Evolutionary conservation across 2,329 filamentous ascomycete genomes (phyloP).

Genomic region (Akanthomyces muscarius): DNA sequence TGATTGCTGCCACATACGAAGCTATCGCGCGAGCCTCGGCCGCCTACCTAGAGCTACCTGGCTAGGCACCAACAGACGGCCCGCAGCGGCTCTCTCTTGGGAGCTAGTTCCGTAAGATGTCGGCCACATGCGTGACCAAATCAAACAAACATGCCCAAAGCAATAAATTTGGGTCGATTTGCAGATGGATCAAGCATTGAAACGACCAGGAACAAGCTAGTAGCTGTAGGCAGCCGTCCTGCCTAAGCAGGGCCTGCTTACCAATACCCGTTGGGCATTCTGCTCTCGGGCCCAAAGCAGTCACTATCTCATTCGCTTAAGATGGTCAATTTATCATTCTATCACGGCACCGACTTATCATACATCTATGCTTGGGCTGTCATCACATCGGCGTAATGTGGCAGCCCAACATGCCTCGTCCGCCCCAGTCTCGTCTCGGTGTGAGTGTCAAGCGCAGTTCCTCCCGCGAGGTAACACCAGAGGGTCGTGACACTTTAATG

Average conservation of each 20-base stretch:
- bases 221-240: neutral
- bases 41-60: neutral
- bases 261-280: slow-evolving; percentile 1
- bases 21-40: neutral
- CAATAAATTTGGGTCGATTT: neutral
- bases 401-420: slow-evolving; percentile 83
- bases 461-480: slow-evolving; percentile 39
- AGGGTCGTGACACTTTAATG: slow-evolving; percentile 59
- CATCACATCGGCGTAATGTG: slow-evolving; percentile 77
- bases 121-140: neutral
- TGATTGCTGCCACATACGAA: neutral
- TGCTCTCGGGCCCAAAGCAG: neutral
- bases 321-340: neutral
- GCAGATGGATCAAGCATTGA: neutral
- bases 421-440: slow-evolving; percentile 82
- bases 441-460: slow-evolving; percentile 69
- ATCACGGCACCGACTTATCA: neutral
- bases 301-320: neutral
- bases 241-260: slow-evolving; percentile 7
- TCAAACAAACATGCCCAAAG: neutral
- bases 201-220: neutral
- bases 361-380: neutral
- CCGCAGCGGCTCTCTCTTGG: neutral
- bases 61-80: neutral
- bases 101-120: neutral